phyloP scores from a whole-genome alignment of 2,329 filamentous ascomycete genomes.

The Aspergillus melleus region DNA sequence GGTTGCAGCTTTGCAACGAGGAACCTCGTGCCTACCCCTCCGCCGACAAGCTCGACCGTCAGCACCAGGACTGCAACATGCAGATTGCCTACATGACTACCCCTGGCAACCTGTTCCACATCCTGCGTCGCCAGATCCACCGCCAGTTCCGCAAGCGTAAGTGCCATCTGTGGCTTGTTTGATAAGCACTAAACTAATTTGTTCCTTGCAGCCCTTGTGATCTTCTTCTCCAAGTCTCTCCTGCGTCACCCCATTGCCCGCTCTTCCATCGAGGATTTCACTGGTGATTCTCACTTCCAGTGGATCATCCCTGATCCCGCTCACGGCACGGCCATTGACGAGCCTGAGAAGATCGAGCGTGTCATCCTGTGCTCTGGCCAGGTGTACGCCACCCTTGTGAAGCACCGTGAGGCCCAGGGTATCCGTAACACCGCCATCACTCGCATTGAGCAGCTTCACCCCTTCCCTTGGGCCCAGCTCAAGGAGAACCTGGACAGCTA shows the following conservation, averaged over 20 bases:
- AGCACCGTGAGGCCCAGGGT: slow-evolving; percentile 83
- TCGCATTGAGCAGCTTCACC: slow-evolving; percentile 95
- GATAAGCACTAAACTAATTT: slow-evolving; percentile 15
- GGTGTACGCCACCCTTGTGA: slow-evolving; percentile 85
- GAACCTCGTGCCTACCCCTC: slow-evolving; percentile 91
- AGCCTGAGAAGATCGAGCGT: slow-evolving; percentile 84
- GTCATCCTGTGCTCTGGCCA: slow-evolving; percentile 94
- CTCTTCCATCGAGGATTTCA: slow-evolving; percentile 87
- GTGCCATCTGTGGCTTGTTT: slow-evolving; percentile 36
- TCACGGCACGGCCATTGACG: slow-evolving; percentile 73
- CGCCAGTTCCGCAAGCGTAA: slow-evolving; percentile 98
- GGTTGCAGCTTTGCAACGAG: slow-evolving; percentile 95
- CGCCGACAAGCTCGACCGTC: slow-evolving; percentile 84
- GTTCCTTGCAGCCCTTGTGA: slow-evolving; percentile 68
- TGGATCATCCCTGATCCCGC: slow-evolving; percentile 94
- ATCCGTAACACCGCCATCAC: slow-evolving; percentile 92
- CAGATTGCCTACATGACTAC: slow-evolving; percentile 98
- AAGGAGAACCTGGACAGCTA: slow-evolving; percentile 96
- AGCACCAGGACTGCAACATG: slow-evolving; percentile 99
- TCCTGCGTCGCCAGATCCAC: slow-evolving; percentile 95
- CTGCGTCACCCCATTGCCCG: slow-evolving; percentile 91
- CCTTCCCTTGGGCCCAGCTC: slow-evolving; percentile 97
- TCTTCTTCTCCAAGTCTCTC: slow-evolving; percentile 98
- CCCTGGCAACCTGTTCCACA: slow-evolving; percentile 93
- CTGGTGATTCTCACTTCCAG: slow-evolving; percentile 86